phyloP scores from a whole-genome alignment of 2,329 filamentous ascomycete species.

The Phaeosphaeriaceae sp. region DNA sequence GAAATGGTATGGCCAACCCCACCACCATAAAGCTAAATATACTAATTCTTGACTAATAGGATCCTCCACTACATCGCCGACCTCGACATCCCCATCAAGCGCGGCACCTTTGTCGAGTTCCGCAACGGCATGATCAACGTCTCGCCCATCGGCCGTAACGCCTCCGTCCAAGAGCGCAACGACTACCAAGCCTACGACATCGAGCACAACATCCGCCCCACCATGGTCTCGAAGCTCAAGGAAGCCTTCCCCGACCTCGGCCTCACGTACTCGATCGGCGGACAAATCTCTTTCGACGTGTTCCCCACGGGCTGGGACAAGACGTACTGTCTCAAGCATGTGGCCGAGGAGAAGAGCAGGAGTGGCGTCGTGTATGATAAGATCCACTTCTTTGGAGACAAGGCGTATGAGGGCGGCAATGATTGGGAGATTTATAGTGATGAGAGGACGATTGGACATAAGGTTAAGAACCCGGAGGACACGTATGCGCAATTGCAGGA shows the following conservation, averaged over 20 bases:
- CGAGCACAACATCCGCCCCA: conserved; percentile 75
- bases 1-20: conserved; percentile 54
- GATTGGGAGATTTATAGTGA: conserved; percentile 95
- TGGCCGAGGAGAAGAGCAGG: conserved; percentile 75
- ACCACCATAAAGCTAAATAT: background rate
- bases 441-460: conserved; percentile 81
- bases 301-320: conserved; percentile 99
- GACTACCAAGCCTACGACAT: conserved; percentile 86
- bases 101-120: conserved; percentile 86
- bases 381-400: conserved; percentile 98
- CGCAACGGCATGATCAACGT: conserved; percentile 92
- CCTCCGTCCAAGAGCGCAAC: conserved; percentile 77
- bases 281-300: conserved; percentile 97
- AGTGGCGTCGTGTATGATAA: conserved; percentile 80
- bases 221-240: conserved; percentile 77
- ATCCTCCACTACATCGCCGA: conserved; percentile 84
- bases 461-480: conserved; percentile 81
- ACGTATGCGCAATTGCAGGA: conserved; percentile 82
- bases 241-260: conserved; percentile 84
- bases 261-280: conserved; percentile 93
- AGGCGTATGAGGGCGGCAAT: conserved; percentile 88
- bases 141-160: conserved; percentile 84
- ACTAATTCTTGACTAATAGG: conserved; percentile 44
- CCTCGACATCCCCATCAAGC: conserved; percentile 82
- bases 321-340: conserved; percentile 90